A percentile compares a stretch with the other conserved stretches of the same genome.
These are phyloP conservation scores for Quercus alba DNA, from an alignment of 306 rosid genomes.

Conservation along the genomic window DNA sequence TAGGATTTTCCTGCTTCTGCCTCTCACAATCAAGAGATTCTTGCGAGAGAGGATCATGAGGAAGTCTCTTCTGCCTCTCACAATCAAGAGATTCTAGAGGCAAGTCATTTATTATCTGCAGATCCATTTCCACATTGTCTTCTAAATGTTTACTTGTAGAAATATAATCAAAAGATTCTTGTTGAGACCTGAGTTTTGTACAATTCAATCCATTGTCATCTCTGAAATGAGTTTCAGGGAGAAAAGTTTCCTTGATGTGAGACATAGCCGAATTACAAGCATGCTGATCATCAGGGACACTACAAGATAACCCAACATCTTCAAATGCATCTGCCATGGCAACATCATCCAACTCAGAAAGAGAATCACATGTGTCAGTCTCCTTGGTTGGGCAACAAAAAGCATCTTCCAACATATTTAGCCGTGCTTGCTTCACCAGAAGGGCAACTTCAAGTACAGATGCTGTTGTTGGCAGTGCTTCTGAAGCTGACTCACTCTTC, in stretches of 20 bases:
- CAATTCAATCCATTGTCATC: slow-evolving; percentile 23
- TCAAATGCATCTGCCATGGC: slow-evolving; percentile 65
- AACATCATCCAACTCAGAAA: slow-evolving; percentile 80
- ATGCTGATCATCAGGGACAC: slow-evolving; percentile 24
- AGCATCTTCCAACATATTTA: slow-evolving; percentile 46
- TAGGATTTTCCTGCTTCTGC: slow-evolving; percentile 25
- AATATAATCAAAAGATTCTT: slow-evolving; percentile 27
- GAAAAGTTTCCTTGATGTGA: slow-evolving; percentile 42
- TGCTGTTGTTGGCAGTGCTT: slow-evolving; percentile 37
- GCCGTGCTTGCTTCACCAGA: slow-evolving; percentile 65
- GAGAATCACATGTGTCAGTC: slow-evolving; percentile 51
- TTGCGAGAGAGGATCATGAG: slow-evolving; percentile 21
- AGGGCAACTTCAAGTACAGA: slow-evolving; percentile 78
- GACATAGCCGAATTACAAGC: slow-evolving; percentile 27
- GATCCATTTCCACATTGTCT: slow-evolving; percentile 25
- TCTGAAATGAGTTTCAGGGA: slow-evolving; percentile 23
- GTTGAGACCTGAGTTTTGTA: slow-evolving; percentile 24
- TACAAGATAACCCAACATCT: slow-evolving; percentile 62
- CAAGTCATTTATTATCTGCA: slow-evolving; percentile 20
- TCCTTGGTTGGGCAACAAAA: slow-evolving; percentile 33
- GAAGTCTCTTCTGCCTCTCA: slow-evolving; percentile 37
- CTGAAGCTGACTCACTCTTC: slow-evolving; percentile 36
- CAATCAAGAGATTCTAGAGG: slow-evolving; percentile 26
- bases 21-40: background rate
- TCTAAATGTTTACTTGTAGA: slow-evolving; percentile 28